Evolutionary conservation across 75 land plant species (phyloP).

Genomic region (Pinus albicaulis): DNA sequence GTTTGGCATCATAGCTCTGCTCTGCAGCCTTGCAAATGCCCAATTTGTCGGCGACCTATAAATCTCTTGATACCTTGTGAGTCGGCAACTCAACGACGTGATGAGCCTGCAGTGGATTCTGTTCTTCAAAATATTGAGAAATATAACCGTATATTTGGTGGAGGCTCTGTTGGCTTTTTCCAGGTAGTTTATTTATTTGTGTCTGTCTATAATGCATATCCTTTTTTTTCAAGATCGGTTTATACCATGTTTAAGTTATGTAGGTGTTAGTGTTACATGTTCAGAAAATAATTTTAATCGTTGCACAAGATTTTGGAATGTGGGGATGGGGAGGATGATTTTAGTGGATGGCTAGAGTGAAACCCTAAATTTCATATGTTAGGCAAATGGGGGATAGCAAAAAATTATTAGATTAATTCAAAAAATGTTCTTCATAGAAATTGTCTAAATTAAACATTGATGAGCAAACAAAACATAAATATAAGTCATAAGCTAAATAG

Average conservation of each 20-base stretch:
- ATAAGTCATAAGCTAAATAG: too few relatives aligned
- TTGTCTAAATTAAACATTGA: too few relatives aligned
- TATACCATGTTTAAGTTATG: neutral
- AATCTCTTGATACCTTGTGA: constrained; percentile 77
- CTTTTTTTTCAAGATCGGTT: too few relatives aligned
- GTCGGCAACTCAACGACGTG: constrained; percentile 12
- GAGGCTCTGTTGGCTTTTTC: constrained; percentile 44
- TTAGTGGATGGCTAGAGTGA: neutral
- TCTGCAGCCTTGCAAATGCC: constrained; percentile 92
- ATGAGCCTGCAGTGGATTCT: constrained; percentile 42
- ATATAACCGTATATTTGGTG: constrained; percentile 88
- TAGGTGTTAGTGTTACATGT: neutral
- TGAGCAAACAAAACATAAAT: too few relatives aligned
- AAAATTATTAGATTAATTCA: too few relatives aligned
- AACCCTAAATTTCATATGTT: too few relatives aligned
- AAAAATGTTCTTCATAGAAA: too few relatives aligned
- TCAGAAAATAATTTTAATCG: neutral
- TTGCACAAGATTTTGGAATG: too few relatives aligned
- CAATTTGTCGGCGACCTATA: constrained; percentile 86
- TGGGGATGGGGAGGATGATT: neutral
- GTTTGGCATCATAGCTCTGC: constrained; percentile 87
- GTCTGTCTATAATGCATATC: too few relatives aligned
- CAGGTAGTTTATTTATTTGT: constrained; percentile 46
- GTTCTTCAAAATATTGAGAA: constrained; percentile 50
- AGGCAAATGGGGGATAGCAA: too few relatives aligned